Base-by-base conservation (phyloP, 768 basidiomycete genomes). In the Mycena latifolia region DNA sequence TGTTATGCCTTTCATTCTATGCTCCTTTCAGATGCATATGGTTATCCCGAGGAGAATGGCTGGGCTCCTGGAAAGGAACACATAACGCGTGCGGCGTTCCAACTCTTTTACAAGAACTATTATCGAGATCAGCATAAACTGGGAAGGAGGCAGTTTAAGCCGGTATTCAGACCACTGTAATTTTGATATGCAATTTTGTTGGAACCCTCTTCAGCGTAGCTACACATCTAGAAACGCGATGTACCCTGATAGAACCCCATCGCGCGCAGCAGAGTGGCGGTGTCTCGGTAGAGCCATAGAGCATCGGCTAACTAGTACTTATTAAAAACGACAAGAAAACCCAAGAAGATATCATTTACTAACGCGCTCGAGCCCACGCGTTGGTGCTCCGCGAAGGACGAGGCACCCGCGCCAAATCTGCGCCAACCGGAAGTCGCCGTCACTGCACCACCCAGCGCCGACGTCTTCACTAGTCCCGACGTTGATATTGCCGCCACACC, bases 1-100 rank as follows among this genome's bases (percentile, higher is more conserved):
- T 46, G 70, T 35, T 72, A 65, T 45, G 64, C 66, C 31, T 72
- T 66, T 61, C 65, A 69, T 43, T 39, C 62, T n/a, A 67, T 61
- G 47, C 53, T 72, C 17, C 27, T 74, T 15, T 54, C 33, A 28
- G 51, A 66, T 18, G 63, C 31, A 24, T 62, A 57, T 50, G 66
- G 46, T 3, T 66, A 47, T 18, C 45, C 56, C 20, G 60, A 52
- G 53, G 35, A n/a, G 2, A 50, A 62, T 27, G 71, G 69, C 6
- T 68, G 61, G 62, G 60, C 65, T 25, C 60, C 64, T 24, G 54
- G 50, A 29, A 45, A 59, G 15, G 46, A 54, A 28, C 39, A 67
- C 22, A 35, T 69, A 9, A 69, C 63, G 8, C 69, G 69, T 20
- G 69, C 68, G 22, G 61, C 59, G 48, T 69, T 67, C 39, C 65